phyloP scores from a whole-genome alignment of 1,284 basidiomycete species.

The Boletus mariae region DNA sequence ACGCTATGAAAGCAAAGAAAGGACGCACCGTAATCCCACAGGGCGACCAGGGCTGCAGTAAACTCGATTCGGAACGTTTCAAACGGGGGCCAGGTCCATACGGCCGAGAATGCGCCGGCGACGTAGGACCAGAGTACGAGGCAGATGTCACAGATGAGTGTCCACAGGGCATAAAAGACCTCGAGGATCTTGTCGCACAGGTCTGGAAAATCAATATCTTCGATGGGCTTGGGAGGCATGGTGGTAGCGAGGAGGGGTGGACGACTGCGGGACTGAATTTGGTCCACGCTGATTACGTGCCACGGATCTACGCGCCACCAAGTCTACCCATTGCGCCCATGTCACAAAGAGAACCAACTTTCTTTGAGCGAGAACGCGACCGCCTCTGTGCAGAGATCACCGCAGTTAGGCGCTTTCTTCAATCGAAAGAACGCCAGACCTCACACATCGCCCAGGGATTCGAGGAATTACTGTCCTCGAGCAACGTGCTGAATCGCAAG shows the following conservation, averaged over 20 bases:
- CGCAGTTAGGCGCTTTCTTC: conserved; percentile 44
- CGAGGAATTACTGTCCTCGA: conserved; percentile 81
- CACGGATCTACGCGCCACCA: too few species aligned
- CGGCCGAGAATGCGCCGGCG: conserved; percentile 6
- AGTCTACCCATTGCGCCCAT: conserved; percentile 13
- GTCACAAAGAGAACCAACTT: conserved; percentile 50
- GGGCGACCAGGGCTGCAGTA: conserved; percentile 4
- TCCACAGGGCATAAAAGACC: conserved; percentile 16
- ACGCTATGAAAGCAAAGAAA: not conserved
- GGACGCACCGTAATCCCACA: conserved; percentile 20
- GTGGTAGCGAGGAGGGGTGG: not conserved
- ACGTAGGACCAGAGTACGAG: conserved; percentile 14
- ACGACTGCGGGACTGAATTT: not conserved
- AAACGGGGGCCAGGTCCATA: conserved; percentile 27
- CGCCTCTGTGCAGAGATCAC: conserved; percentile 69
- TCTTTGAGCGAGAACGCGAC: conserved; percentile 78
- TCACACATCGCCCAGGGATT: conserved; percentile 62
- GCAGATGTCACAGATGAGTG: conserved; percentile 7
- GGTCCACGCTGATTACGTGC: not conserved
- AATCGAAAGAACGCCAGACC: not conserved
- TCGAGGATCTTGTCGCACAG: conserved; percentile 15
- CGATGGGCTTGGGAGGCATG: conserved; percentile 20
- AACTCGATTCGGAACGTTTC: conserved; percentile 25
- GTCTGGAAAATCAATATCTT: conserved; percentile 22
- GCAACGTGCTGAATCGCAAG: conserved; percentile 88